phyloP scores from a whole-genome alignment of 768 basidiomycete genomes.

The Tephrocybe sp. region DNA sequence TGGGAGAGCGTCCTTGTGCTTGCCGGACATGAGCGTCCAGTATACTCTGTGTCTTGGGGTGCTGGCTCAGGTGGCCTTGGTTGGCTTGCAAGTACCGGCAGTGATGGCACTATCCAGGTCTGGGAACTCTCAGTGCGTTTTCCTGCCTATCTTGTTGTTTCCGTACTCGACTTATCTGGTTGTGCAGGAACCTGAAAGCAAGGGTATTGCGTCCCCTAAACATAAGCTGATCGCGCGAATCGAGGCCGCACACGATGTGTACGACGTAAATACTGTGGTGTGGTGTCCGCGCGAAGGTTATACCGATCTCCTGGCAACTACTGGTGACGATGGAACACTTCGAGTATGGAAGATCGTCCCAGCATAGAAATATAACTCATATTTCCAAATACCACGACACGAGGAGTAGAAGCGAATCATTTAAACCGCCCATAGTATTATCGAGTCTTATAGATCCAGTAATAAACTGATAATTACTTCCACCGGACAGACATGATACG shows the following conservation, averaged over 20 bases:
- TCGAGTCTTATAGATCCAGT: no score
- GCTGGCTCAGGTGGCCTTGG: conserved; percentile 54
- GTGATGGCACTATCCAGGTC: conserved; percentile 81
- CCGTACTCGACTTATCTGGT: neutral
- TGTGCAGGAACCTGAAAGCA: conserved; percentile 24
- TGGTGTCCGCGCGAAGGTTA: conserved; percentile 77
- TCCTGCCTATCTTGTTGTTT: neutral
- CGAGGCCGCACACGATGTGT: conserved; percentile 71
- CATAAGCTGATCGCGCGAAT: conserved; percentile 56
- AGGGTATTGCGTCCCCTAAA: conserved; percentile 17
- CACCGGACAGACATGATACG: conserved; percentile 65
- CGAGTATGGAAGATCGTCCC: conserved; percentile 61
- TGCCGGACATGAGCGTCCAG: conserved; percentile 63
- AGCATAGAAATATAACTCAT: neutral
- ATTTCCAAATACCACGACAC: no score
- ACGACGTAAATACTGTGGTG: conserved; percentile 80
- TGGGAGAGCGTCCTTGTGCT: conserved; percentile 65
- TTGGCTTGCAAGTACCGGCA: conserved; percentile 81
- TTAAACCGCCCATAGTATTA: no score
- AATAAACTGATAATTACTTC: conserved; percentile 21
- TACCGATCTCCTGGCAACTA: conserved; percentile 70
- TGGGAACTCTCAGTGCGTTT: conserved; percentile 69
- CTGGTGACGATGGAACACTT: conserved; percentile 82
- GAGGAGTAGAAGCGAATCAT: no score
- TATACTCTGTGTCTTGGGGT: conserved; percentile 83